These are phyloP conservation scores for Platanus orientalis DNA, from an alignment of 164 flowering plant genomes.

Conservation along the genomic window DNA sequence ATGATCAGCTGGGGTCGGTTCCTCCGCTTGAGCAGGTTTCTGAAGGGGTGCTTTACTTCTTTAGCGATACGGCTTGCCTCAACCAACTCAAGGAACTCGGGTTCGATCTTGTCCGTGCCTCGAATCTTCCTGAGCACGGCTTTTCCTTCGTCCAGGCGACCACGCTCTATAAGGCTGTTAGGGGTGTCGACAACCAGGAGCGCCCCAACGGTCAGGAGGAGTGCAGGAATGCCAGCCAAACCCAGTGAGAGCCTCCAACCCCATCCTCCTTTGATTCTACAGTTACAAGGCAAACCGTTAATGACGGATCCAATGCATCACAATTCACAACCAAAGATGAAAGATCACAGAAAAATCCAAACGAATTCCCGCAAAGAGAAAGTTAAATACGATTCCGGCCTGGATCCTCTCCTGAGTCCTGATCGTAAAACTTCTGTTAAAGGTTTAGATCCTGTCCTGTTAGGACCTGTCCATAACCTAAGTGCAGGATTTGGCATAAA, in stretches of 20 bases:
- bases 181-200: slow-evolving; percentile 84
- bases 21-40: slow-evolving; percentile 59
- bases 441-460: too few species aligned
- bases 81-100: slow-evolving; percentile 73
- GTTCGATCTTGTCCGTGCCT: slow-evolving; percentile 76
- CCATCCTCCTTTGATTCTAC: slow-evolving; percentile 76
- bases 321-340: too few species aligned
- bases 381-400: too few species aligned
- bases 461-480: too few species aligned
- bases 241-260: slow-evolving; percentile 96
- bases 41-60: slow-evolving; percentile 77
- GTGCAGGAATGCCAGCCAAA: slow-evolving; percentile 80
- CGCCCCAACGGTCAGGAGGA: slow-evolving; percentile 65
- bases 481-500: too few species aligned
- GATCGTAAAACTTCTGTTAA: too few species aligned
- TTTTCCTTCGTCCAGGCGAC: slow-evolving; percentile 70
- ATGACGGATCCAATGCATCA: too few species aligned
- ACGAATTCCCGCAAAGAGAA: too few species aligned
- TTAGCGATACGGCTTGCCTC: slow-evolving; percentile 81
- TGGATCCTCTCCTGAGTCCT: too few species aligned
- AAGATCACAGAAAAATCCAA: too few species aligned
- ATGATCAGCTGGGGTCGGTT: slow-evolving; percentile 70
- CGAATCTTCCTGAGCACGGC: slow-evolving; percentile 66
- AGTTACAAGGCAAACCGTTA: neutral
- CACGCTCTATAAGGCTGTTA: slow-evolving; percentile 89